Evolutionary conservation across 2,329 filamentous ascomycete species (phyloP).

Genomic region (Botrytis byssoidea): DNA sequence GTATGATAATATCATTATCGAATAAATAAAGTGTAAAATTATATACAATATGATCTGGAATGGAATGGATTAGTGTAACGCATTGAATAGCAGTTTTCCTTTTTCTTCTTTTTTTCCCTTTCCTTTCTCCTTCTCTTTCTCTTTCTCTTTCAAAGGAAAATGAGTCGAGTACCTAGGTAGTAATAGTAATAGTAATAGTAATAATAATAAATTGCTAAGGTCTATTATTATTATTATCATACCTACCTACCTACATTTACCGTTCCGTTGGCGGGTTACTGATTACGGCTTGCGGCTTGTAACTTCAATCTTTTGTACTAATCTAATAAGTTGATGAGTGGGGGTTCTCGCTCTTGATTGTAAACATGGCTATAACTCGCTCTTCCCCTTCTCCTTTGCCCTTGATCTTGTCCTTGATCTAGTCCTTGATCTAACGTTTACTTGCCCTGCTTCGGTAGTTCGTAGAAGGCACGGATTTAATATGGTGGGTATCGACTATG

Average conservation of each 20-base stretch:
- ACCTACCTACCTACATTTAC: neutral
- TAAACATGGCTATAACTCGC: neutral
- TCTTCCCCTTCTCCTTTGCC: neutral
- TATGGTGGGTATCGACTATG: neutral
- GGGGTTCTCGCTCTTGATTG: neutral
- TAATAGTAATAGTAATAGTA: no score
- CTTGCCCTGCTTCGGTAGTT: neutral
- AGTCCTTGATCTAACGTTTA: no score
- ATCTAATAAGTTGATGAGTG: neutral
- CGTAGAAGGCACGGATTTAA: neutral
- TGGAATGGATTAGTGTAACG: neutral
- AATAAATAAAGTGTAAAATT: neutral
- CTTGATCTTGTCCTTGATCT: neutral
- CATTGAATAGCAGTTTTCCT: neutral
- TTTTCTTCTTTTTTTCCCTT: no score
- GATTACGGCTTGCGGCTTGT: neutral
- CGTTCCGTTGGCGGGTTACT: no score
- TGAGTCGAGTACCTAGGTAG: no score
- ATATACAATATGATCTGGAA: neutral
- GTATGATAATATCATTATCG: neutral
- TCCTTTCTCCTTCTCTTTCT: neutral
- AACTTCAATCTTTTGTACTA: neutral
- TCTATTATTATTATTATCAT: no score
- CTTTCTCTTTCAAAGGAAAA: no score
- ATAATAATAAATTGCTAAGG: no score